A percentile compares a stretch with the other conserved stretches of the same genome.
phyloP scores from a whole-genome alignment of 306 rosid species.

The Rosa lucieae region DNA sequence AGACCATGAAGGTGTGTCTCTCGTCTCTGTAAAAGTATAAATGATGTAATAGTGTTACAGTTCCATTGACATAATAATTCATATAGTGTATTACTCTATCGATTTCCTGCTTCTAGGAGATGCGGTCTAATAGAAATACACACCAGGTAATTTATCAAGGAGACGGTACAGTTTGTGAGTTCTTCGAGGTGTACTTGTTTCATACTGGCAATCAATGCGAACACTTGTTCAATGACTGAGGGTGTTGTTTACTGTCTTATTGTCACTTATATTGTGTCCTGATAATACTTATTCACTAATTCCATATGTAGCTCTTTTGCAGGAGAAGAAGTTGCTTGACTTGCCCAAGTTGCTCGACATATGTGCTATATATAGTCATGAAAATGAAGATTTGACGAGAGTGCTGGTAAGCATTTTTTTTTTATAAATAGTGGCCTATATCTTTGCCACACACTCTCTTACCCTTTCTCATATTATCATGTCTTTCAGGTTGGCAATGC shows the following conservation, averaged over 20 bases:
- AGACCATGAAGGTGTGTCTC: conserved; percentile 80
- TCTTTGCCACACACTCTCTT: background rate
- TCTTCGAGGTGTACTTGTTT: background rate
- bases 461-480: conserved; percentile 6
- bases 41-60: background rate
- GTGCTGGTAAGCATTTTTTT: conserved; percentile 54
- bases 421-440: background rate
- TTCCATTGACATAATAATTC: background rate
- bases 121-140: background rate
- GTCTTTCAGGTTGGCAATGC: conserved; percentile 77
- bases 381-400: conserved; percentile 80
- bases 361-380: conserved; percentile 86
- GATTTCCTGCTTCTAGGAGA: background rate
- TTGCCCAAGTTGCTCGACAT: conserved; percentile 87
- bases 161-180: background rate
- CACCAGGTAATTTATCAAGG: background rate
- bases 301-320: conserved; percentile 85
- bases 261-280: background rate
- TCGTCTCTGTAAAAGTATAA: conserved; percentile 3
- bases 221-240: background rate
- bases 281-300: conserved; percentile 55
- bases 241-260: background rate
- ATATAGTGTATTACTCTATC: background rate
- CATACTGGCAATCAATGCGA: background rate
- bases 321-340: conserved; percentile 89